These are phyloP conservation scores for Syncephalastrum monosporum DNA, from an alignment of 371 early-diverging fungal species.

Conservation along the genomic window DNA sequence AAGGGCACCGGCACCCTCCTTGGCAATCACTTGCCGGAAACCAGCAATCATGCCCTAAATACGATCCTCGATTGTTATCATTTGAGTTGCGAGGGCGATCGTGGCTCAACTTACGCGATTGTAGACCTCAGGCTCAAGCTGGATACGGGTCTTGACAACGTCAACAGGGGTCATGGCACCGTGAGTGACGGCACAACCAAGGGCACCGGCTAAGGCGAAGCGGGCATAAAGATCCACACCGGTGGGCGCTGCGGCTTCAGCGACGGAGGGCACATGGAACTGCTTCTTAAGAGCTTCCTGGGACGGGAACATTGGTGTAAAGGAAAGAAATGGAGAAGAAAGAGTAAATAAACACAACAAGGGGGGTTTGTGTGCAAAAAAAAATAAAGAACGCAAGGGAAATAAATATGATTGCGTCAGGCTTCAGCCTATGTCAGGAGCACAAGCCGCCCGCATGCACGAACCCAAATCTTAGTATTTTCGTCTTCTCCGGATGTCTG, in stretches of 20 bases:
- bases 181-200: slow-evolving; percentile 52
- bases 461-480: too few species aligned
- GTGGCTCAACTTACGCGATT: slow-evolving; percentile 42
- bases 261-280: background rate
- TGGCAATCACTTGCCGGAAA: slow-evolving; percentile 63
- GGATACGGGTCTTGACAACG: slow-evolving; percentile 69
- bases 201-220: slow-evolving; percentile 74
- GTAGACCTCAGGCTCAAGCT: slow-evolving; percentile 63
- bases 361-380: background rate
- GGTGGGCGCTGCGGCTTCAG: slow-evolving; percentile 31
- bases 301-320: background rate
- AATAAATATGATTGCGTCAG: slow-evolving; percentile 1
- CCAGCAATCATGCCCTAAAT: slow-evolving; percentile 47
- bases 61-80: background rate
- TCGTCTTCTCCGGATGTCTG: too few species aligned
- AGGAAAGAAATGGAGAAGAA: slow-evolving; percentile 5
- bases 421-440: too few species aligned
- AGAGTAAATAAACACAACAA: slow-evolving; percentile 1
- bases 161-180: slow-evolving; percentile 51
- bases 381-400: slow-evolving; percentile 1
- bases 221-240: slow-evolving; percentile 67
- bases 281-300: slow-evolving; percentile 3
- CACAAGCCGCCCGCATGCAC: too few species aligned
- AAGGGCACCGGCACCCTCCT: slow-evolving; percentile 70
- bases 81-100: too few species aligned